Evolutionary conservation across 192 early-diverging fungal species (phyloP).

Genomic region (Phycomyces blakesleeanus): DNA sequence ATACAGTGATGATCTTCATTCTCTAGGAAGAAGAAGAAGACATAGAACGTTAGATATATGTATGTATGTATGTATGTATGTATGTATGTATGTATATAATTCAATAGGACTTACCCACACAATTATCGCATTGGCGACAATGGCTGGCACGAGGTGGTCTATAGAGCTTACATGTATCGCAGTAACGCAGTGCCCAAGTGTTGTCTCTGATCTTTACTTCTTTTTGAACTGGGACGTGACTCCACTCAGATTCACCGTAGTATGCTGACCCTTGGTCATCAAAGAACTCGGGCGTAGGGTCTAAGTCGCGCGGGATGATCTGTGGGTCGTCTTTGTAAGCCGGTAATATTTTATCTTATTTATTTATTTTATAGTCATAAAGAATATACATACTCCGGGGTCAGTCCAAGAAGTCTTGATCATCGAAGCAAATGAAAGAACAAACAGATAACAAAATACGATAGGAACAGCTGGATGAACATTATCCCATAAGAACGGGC

Average conservation of each 20-base stretch:
- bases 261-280: conserved; percentile 39
- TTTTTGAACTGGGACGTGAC: conserved; percentile 48
- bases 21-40: no score
- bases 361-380: background rate
- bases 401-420: conserved; percentile 72
- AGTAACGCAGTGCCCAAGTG: conserved; percentile 75
- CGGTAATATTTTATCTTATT: background rate
- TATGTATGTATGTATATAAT: background rate
- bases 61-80: background rate
- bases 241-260: conserved; percentile 33
- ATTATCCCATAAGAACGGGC: background rate
- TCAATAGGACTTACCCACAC: conserved; percentile 58
- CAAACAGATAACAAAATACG: conserved; percentile 63
- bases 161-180: conserved; percentile 86
- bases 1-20: conserved; percentile 89
- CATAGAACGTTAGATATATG: background rate
- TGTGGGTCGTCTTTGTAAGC: conserved; percentile 5
- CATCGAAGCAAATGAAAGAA: conserved; percentile 62
- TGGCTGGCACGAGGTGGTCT: conserved; percentile 86
- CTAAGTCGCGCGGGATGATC: conserved; percentile 71
- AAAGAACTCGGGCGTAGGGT: conserved; percentile 49
- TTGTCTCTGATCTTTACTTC: conserved; percentile 56
- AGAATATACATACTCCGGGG: conserved; percentile 56
- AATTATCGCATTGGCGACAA: conserved; percentile 86
- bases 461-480: conserved; percentile 56